Evolutionary conservation across 257 asterid genomes (phyloP), one percentile per base, ranked within the genome.

Genomic region (Ehretia macrophylla): DNA sequence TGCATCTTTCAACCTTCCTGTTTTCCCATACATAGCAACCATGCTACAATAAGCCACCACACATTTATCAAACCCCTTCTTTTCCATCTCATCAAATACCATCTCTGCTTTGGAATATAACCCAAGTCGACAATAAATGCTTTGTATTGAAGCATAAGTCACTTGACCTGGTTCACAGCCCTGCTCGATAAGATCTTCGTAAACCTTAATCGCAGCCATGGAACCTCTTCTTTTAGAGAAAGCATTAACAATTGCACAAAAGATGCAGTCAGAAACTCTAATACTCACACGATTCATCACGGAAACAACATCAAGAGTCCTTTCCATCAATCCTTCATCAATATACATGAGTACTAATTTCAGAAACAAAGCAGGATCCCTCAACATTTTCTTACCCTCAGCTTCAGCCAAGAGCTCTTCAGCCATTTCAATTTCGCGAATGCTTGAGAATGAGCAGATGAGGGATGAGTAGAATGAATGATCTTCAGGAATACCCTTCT

Each of bases 111-210:
- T 68, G 5, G 80, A 52, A 45, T 79, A 81, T 13, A 62, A 32
- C 50, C 91, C 95, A 8, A 86, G 88, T 1, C 84, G 76, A 62
- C 77, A 64, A 62, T 88, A 93, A 11, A 82, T 66, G 49, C 71
- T 80, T 8, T 76, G 65, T 22, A 80, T 68, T 5, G 97, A 92
- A 14, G 99, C 94, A 22, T 81, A 89, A 21, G 99, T 86, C 48
- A 88, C 97, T 70, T 93, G 97, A n/a, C 99, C 99, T 0, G 97
- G 91, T 48, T 83, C 95, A 23, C 78, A 72, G 21, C 84, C 93
- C 17, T 56, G 78, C 54, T 22, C 10, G 3, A 76, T 46, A 1
- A 93, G 87, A 55, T 81, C 72, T 18, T 85, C 96, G 10, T 86
- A 93, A 42, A 81, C 89, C 59, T 70, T 47, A 0, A 55, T 69